Evolutionary conservation across 2,329 filamentous ascomycete genomes (phyloP), one percentile per base, ranked within the genome.

Genomic region (Talaromyces piceae): DNA sequence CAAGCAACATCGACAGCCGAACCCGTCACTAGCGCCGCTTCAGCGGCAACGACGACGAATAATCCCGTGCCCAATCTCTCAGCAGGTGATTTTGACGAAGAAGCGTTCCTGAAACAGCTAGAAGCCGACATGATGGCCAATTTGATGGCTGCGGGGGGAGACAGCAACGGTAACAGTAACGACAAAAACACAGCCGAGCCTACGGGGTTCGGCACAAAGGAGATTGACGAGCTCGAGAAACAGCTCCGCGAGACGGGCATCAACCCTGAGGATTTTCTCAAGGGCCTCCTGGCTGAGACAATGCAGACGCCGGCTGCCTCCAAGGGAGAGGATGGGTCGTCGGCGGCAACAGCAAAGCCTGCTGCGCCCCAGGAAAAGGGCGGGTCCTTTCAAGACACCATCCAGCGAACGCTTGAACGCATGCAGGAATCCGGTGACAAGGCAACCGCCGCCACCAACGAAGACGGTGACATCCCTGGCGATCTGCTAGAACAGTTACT

Each of bases 401-500:
- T 98, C 61, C 84, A 86, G 54, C 83, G 83, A 60, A 97, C 93
- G 0, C 96, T 98, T 87, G 88, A 94, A 70, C 86, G 93, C 45
- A 95, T 98, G 89, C 87, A 94, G 62, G 81, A 82, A 28, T 95
- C 90, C 0, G 90, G 88, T 2, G 84, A 91, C 37, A 85, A 90
- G 59, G 91, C 91, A 3, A 53, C 51, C 8, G 90, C 88, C 0
- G 80, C 80, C 0, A 88, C 88, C 0, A 81, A 84, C 12, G 63
- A 68, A 1, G 78, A 85, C 2, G 84, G 82, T 1, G 79, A 53
- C 23, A 4, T 84, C 5, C 76, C 78, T 5, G 84, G 95, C 57
- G 91, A 96, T 66, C 82, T 97, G 63, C 76, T 98, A 41, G 83
- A 88, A n/a, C 87, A 96, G 67, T 83, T 98, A 76, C 78, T 98